Base-by-base conservation (phyloP, 768 basidiomycete species). In the Xerocomellus chrysenteron region DNA sequence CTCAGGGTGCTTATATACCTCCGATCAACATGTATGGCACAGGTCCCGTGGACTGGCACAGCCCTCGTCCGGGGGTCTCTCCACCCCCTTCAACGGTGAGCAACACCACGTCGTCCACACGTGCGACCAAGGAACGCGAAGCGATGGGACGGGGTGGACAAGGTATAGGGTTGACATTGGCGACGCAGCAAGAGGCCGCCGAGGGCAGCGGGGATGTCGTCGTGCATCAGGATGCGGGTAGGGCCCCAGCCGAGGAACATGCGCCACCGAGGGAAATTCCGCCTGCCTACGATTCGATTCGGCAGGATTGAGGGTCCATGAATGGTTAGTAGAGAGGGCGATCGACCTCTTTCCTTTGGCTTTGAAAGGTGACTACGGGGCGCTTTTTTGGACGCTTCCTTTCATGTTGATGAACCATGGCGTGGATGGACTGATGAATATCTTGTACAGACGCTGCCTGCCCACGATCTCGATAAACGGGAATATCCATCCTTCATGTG, bases 251-350 rank as follows among this genome's bases (percentile, higher is more conserved):
- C 52, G 65, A 60, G 8, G 62, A 64, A 33, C 60, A 50, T 19
- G 24, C 19, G 2, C 50, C 58, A 14, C 69, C 64, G 4, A 64
- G 57, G 26, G 69, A 70, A 53, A 68, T 70, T 19, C 69, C 69
- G 0, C 69, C 69, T 12, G 28, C 69, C 2, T 70, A 70, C 47
- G 69, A 70, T 0, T 70, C 69, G 13, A 70, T 70, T 40, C 60
- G 37, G 30, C 62, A 49, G 16, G 61, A 65, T 30, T 65, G 54
- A 60, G 36, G 40, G 41, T 13, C 2, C 4, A 24, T 41, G 16
- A 24, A 35, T 19, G 21, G 39, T 41, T 48, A 32, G 37, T 21
- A 21, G 21, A 21, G 21, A 21, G 21, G 21, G 21, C 30, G 11
- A n/a, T 37, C 14, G 44, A n/a, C 17, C 37, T 49, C 28, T 21